Evolutionary conservation across 176 grass and related monocot genomes (phyloP).

Genomic region (Miscanthus lutarioriparius): DNA sequence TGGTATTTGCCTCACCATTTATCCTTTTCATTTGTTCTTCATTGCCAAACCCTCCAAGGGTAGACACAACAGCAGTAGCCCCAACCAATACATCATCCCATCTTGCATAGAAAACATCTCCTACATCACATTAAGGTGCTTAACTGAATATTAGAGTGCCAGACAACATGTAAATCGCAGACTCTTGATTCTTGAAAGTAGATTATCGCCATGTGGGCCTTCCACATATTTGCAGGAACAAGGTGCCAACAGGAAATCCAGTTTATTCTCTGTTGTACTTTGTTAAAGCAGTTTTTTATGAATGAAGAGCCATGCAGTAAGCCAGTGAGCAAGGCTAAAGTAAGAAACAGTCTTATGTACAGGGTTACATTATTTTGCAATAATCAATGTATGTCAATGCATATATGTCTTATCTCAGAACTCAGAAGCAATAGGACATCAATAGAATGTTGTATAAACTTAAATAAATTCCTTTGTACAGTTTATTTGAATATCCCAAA

Average conservation of each 20-base stretch:
- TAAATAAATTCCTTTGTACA: not conserved
- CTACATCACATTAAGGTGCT: conserved; percentile 43
- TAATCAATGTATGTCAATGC: not conserved
- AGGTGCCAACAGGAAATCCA: conserved; percentile 8
- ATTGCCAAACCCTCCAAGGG: conserved; percentile 89
- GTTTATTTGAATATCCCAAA: not conserved
- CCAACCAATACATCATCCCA: conserved; percentile 86
- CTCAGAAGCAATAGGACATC: not conserved
- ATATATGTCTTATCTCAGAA: conserved; percentile 1
- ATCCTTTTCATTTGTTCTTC: conserved; percentile 98
- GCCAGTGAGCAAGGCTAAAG: not conserved
- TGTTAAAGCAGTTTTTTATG: not conserved
- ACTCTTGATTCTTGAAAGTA: not conserved
- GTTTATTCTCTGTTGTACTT: not conserved
- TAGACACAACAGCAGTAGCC: conserved; percentile 88
- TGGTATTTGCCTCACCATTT: conserved; percentile 89
- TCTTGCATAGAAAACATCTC: conserved; percentile 87
- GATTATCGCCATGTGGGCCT: not conserved
- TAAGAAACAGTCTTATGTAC: not conserved
- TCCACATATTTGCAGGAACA: not conserved
- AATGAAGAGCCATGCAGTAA: not conserved
- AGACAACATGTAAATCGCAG: conserved; percentile 18
- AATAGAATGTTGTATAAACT: not conserved
- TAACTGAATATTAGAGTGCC: not conserved
- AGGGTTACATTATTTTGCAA: conserved; percentile 3